Base-by-base conservation (phyloP, 1,284 basidiomycete species). In the Ganoderma lucidum region DNA sequence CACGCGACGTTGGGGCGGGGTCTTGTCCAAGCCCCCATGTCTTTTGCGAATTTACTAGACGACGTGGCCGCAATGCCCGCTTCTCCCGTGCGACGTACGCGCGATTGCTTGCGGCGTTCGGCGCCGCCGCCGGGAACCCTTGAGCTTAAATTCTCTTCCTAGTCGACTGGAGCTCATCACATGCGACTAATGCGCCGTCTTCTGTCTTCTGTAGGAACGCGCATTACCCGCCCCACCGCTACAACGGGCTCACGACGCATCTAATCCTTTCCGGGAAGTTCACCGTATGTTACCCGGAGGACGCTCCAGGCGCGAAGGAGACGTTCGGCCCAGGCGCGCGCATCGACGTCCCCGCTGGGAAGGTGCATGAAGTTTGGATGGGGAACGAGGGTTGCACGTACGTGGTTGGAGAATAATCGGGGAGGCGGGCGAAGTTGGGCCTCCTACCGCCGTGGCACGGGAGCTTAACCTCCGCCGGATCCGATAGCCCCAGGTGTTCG, bases 291-390 rank as follows among this genome's bases (percentile, higher is more conserved):
- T 80, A 78, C 59, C 79, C 79, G 6, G 66, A 74, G n/a, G 75
- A 78, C 15, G 74, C 74, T 12, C 74, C 72, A 0, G 55, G 41
- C 19, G 76, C 71, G 63, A 79, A 76, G 64, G 76, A 78, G 61
- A 77, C 76, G 5, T 80, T 79, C 62, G 79, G 79, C 1, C 74
- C 76, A 39, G 79, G 79, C 0, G 75, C 75, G n/a, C 73, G 79
- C 51, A 75, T 81, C 39, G 79, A 81, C 66, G 78, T 81, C 4
- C 75, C 75, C 14, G 78, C 77, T 1, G 72, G 71, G 23, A 76
- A 77, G 63, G 67, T 76, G 48, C 80, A 81, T 63, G 80, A 81
- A 69, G 78, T 80, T 1, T 80, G 79, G 78, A 78, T 80, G 62
- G 79, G 79, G 17, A 70, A 73, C 39, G 73, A 77, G 37, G 79